phyloP scores from a whole-genome alignment of 1,139 yeast species.

The Entelexis sorbosivorans region DNA sequence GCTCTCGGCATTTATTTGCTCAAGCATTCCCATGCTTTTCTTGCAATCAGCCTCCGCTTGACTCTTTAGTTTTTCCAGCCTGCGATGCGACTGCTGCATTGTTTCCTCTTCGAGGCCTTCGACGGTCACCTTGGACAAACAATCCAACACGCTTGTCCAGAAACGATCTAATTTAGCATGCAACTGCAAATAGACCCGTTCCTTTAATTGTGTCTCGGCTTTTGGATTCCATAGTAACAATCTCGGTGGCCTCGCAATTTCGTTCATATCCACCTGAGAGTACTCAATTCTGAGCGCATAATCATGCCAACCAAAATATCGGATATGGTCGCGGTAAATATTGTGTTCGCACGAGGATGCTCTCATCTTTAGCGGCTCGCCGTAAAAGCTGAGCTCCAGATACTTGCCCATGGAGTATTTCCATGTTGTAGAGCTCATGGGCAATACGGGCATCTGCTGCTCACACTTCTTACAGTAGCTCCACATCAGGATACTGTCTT shows the following conservation, averaged over 20 bases:
- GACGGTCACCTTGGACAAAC: constrained; percentile 68
- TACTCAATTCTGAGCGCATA: constrained; percentile 71
- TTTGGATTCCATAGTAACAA: constrained; percentile 64
- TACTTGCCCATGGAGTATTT: constrained; percentile 88
- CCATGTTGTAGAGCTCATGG: constrained; percentile 86
- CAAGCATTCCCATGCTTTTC: constrained; percentile 39
- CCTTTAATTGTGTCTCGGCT: constrained; percentile 56
- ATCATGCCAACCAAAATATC: constrained; percentile 76
- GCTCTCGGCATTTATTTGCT: constrained; percentile 45
- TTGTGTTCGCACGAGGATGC: constrained; percentile 65
- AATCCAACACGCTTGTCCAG: constrained; percentile 59
- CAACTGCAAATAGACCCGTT: constrained; percentile 50
- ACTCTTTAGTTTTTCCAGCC: constrained; percentile 47
- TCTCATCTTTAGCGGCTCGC: constrained; percentile 36
- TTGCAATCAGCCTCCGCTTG: constrained; percentile 45
- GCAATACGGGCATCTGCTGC: constrained; percentile 61
- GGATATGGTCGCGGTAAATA: constrained; percentile 64
- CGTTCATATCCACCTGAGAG: constrained; percentile 60
- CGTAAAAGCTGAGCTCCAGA: constrained; percentile 77
- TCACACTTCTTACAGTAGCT: constrained; percentile 77
- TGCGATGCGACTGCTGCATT: constrained; percentile 54
- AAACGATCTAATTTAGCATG: constrained; percentile 45
- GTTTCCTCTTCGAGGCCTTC: constrained; percentile 64
- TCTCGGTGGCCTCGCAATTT: constrained; percentile 66
- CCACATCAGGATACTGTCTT: constrained; percentile 78